phyloP scores from a whole-genome alignment of 2,329 filamentous ascomycete genomes.

The Dothidotthia symphoricarpi region DNA sequence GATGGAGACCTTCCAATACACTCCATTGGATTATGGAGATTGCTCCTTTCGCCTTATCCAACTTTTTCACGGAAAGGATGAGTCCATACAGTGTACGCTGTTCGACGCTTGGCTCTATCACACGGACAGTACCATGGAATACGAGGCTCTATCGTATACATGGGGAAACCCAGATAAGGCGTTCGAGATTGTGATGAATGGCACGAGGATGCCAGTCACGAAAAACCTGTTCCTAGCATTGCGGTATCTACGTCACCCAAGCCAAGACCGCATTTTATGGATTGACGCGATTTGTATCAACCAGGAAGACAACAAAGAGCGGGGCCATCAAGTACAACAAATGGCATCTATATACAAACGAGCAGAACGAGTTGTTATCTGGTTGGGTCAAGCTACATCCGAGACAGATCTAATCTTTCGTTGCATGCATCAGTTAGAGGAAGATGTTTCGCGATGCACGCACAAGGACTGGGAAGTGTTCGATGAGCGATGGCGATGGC shows the following conservation, averaged over 20 bases:
- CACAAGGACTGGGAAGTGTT: conserved; percentile 8
- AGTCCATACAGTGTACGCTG: background rate
- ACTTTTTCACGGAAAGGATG: background rate
- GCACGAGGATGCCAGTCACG: conserved; percentile 2
- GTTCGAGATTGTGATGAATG: conserved; percentile 6
- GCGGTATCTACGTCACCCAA: conserved; percentile 6
- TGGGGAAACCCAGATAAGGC: conserved; percentile 13
- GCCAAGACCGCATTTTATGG: conserved; percentile 21
- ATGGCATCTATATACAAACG: conserved; percentile 26
- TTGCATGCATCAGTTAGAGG: conserved; percentile 5
- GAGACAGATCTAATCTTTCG: conserved; percentile 9
- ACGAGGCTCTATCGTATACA: conserved; percentile 22
- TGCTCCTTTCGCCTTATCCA: conserved; percentile 1
- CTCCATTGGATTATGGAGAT: background rate
- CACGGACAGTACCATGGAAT: conserved; percentile 1
- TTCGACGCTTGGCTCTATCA: conserved; percentile 1
- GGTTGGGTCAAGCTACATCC: conserved; percentile 23
- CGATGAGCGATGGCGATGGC: conserved; percentile 11
- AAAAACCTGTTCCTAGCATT: conserved; percentile 16
- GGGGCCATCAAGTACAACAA: conserved; percentile 25
- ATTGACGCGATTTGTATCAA: conserved; percentile 32
- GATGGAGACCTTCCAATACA: background rate
- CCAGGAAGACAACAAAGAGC: conserved; percentile 21
- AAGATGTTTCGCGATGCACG: conserved; percentile 1
- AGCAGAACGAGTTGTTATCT: conserved; percentile 26